Percentiles rank a stretch among this genome's conserved stretches.
phyloP scores from a whole-genome alignment of 2,329 filamentous ascomycete genomes.

The Blastomyces gilchristii region DNA sequence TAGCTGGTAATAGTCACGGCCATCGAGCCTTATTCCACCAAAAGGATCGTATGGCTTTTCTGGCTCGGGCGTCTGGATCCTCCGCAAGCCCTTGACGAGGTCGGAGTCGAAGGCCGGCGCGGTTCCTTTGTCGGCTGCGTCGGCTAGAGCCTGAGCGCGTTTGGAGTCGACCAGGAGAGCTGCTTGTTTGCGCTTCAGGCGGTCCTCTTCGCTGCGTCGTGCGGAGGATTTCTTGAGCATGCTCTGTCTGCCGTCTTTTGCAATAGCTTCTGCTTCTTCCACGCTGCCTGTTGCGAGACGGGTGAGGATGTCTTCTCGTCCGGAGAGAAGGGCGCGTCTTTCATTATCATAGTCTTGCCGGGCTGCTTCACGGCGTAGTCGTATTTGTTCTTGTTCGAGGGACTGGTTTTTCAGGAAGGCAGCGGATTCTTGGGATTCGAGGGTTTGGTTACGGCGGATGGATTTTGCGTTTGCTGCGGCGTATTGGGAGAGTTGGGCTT shows the following conservation, averaged over 20 bases:
- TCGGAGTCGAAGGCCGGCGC: conserved; percentile 29
- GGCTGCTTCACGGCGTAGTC: conserved; percentile 53
- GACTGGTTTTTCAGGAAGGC: conserved; percentile 39
- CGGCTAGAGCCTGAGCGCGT: conserved; percentile 20
- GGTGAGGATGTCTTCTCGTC: conserved; percentile 59
- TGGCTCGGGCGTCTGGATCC: conserved; percentile 47
- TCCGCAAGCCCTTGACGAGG: conserved; percentile 71
- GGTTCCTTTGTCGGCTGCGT: conserved; percentile 6
- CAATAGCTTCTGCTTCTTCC: conserved; percentile 48
- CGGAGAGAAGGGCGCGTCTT: conserved; percentile 51
- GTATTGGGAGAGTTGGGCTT: conserved; percentile 55
- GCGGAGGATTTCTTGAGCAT: conserved; percentile 63
- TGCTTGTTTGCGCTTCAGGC: conserved; percentile 38
- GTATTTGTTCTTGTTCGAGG: conserved; percentile 57
- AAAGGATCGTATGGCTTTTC: conserved; percentile 83
- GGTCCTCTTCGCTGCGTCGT: conserved; percentile 45
- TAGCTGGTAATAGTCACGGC: conserved; percentile 59
- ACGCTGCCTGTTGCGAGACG: conserved; percentile 53
- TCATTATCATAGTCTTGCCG: conserved; percentile 61
- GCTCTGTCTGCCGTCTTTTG: conserved; percentile 47
- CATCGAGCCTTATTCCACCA: conserved; percentile 56
- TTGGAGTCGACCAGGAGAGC: conserved; percentile 27
- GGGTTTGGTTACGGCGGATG: conserved; percentile 43
- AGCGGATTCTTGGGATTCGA: conserved; percentile 39
- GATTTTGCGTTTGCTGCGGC: conserved; percentile 58